These are phyloP conservation scores for Rhodotorula babjevae DNA, from an alignment of 768 basidiomycete species.

Conservation along the genomic window DNA sequence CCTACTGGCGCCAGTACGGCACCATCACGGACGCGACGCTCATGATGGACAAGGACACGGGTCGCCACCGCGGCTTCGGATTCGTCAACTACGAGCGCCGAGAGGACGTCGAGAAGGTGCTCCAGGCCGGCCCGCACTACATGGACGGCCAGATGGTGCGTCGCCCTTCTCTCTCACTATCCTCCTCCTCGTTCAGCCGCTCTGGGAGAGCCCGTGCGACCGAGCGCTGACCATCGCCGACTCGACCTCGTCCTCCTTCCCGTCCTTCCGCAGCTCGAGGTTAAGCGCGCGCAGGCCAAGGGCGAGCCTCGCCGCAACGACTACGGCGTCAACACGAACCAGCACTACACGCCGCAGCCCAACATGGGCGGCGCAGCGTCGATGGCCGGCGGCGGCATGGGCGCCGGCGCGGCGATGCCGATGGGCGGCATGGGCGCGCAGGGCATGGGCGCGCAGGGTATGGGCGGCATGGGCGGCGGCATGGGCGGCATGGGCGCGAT, in stretches of 20 bases:
- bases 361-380: conserved; percentile 28
- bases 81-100: conserved; percentile 90
- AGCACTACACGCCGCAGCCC: conserved; percentile 23
- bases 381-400: conserved; percentile 18
- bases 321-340: conserved; percentile 36
- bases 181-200: too few relatives aligned
- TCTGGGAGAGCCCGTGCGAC: too few relatives aligned
- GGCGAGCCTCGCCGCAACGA: conserved; percentile 51
- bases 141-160: conserved; percentile 88
- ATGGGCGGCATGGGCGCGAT: conserved; percentile 43
- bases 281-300: conserved; percentile 68
- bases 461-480: background rate
- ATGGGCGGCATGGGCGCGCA: conserved; percentile 4
- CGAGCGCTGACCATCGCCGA: too few relatives aligned
- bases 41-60: conserved; percentile 95
- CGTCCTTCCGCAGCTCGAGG: conserved; percentile 76
- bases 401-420: background rate
- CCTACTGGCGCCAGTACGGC: conserved; percentile 89
- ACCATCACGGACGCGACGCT: conserved; percentile 96
- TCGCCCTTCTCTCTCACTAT: too few relatives aligned
- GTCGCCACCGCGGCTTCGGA: conserved; percentile 92
- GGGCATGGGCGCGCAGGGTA: conserved; percentile 2
- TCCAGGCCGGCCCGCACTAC: conserved; percentile 80
- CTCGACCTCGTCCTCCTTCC: background rate
- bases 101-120: conserved; percentile 79